Evolutionary conservation across 2,329 filamentous ascomycete species (phyloP), one percentile per base, ranked within the genome.

Genomic region (Cercospora beticola): DNA sequence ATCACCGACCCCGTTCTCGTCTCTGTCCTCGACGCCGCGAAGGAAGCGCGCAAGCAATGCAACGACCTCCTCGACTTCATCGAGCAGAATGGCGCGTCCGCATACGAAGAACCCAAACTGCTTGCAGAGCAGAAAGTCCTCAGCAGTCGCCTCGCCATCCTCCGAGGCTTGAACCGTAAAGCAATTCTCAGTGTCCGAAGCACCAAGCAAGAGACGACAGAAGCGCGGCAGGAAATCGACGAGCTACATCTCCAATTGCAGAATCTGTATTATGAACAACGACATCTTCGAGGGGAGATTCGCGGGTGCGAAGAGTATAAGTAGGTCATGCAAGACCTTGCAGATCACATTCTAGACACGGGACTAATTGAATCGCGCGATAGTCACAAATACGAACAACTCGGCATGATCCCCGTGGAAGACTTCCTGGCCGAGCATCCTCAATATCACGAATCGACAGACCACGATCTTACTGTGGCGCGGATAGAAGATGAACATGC

Each of bases 191-290:
- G 88, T 31, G 92, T 93, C 31, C 89, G 95, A 72, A 89, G 93
- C 74, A 97, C 94, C 14, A 98, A 98, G 79, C 85, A 91, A 64
- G 85, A 88, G 74, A 98, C 95, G 0, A 91, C 92, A 31, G 93
- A 97, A 79, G 92, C 91, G 60, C 89, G 94, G 60, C 92, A 94
- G 75, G 93, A 97, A 81, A 93, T 98, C 72, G 95, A 99, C 78
- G 88, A 90, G 61, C 85, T 99, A 70, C 94, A 98, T 78, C 85
- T 99, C 43, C 92, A 97, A 77, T 85, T 99, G 65, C 94, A 98
- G 81, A 99, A 99, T 77, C 83, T 99, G 7, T 96, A 95, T 79
- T 99, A 99, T 78, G 94, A 99, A 80, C 94, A 98, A 82, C 86
- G 92, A 65, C 93, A 97, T 80, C 83, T 99, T 65, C 89, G 92